phyloP scores from a whole-genome alignment of 2,329 filamentous ascomycete species.

The Aspergillus quadrilineatus region DNA sequence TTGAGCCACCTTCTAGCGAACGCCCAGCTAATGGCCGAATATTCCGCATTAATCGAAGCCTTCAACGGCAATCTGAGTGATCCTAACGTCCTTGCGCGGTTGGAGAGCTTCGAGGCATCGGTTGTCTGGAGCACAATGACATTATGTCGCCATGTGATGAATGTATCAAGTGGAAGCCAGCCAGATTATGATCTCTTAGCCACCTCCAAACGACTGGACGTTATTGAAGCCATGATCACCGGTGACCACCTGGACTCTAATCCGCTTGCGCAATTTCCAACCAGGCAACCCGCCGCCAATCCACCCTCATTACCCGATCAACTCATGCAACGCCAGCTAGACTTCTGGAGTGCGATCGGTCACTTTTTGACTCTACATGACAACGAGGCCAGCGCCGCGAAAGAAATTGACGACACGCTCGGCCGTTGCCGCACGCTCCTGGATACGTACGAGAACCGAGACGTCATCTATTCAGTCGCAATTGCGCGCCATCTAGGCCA shows the following conservation, averaged over 20 bases:
- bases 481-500: conserved; percentile 73
- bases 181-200: conserved; percentile 61
- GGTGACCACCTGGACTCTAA: conserved; percentile 63
- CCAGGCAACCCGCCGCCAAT: conserved; percentile 36
- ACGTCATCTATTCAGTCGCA: conserved; percentile 86
- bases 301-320: conserved; percentile 47
- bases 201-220: conserved; percentile 67
- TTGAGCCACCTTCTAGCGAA: conserved; percentile 56
- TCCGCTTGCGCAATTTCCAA: conserved; percentile 47
- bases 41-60: conserved; percentile 62
- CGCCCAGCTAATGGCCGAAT: conserved; percentile 61
- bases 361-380: conserved; percentile 68
- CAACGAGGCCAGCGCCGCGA: conserved; percentile 52
- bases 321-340: conserved; percentile 62
- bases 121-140: conserved; percentile 61
- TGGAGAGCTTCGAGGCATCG: conserved; percentile 57
- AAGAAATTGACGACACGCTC: conserved; percentile 66
- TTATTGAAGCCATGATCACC: conserved; percentile 74
- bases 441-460: conserved; percentile 79
- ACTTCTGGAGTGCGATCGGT: conserved; percentile 80
- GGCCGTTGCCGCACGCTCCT: conserved; percentile 67
- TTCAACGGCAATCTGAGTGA: conserved; percentile 42
- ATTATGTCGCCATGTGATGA: conserved; percentile 49
- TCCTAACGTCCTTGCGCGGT: conserved; percentile 36
- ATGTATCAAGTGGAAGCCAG: conserved; percentile 36